phyloP scores from a whole-genome alignment of 23 red algal species.

The Gracilaria domingensis region DNA sequence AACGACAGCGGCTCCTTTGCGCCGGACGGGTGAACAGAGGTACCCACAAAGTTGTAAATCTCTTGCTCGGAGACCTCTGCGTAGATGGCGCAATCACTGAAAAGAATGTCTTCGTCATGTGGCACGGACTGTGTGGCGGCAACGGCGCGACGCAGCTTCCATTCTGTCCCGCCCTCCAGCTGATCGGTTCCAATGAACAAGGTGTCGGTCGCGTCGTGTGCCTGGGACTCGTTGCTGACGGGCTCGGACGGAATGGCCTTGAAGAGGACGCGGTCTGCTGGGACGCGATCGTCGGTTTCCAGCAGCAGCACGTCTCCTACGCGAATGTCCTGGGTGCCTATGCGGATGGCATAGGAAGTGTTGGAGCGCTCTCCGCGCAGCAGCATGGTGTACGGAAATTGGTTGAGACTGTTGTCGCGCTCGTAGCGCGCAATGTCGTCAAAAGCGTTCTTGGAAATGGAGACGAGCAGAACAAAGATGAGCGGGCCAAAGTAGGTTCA shows the following conservation, averaged over 20 bases:
- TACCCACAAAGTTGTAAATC: constrained; percentile 96
- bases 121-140: constrained; percentile 76
- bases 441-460: constrained; percentile 83
- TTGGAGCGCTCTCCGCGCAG: constrained; percentile 16
- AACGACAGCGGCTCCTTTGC: constrained; percentile 78
- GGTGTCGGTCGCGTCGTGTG: constrained; percentile 51
- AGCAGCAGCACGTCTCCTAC: constrained; percentile 93
- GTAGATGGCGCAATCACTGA: constrained; percentile 47
- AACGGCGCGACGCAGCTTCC: constrained; percentile 95
- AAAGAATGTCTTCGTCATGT: constrained; percentile 74
- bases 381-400: constrained; percentile 76
- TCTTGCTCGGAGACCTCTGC: constrained; percentile 88
- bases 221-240: not conserved
- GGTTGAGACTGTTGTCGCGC: constrained; percentile 82
- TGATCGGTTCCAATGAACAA: constrained; percentile 98
- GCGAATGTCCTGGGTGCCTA: constrained; percentile 81
- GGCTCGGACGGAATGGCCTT: constrained; percentile 52
- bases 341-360: constrained; percentile 39
- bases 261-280: constrained; percentile 92
- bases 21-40: constrained; percentile 66
- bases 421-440: constrained; percentile 85
- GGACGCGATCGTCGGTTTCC: constrained; percentile 90
- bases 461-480: constrained; percentile 87
- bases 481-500: constrained; percentile 95
- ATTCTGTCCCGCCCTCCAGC: constrained; percentile 98